phyloP scores from a whole-genome alignment of 805 yeast genomes.

The Candida odintsovae region DNA sequence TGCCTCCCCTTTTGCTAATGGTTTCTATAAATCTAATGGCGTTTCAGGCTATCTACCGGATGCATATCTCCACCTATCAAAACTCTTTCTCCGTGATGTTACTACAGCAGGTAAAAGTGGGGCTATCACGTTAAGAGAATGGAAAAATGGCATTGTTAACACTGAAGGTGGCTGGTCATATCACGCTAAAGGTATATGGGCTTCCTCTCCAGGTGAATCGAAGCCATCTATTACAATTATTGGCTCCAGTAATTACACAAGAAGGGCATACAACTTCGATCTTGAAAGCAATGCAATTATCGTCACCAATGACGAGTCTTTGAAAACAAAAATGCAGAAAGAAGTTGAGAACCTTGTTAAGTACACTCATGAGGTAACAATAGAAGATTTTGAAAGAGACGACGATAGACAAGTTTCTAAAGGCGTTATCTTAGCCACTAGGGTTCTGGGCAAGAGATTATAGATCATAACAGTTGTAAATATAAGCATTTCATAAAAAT shows the following conservation, averaged over 20 bases:
- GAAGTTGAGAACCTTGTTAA: constrained; percentile 60
- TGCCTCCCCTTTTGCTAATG: constrained; percentile 91
- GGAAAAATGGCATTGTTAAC: constrained; percentile 84
- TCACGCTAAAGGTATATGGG: constrained; percentile 96
- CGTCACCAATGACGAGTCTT: constrained; percentile 57
- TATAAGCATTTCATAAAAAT: too few species aligned
- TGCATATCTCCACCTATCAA: constrained; percentile 76
- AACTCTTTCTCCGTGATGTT: constrained; percentile 55
- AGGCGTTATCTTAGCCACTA: constrained; percentile 65
- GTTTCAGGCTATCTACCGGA: constrained; percentile 77
- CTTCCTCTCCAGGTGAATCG: constrained; percentile 48
- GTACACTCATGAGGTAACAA: constrained; percentile 45
- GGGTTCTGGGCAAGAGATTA: constrained; percentile 51
- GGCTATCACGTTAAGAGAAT: constrained; percentile 61
- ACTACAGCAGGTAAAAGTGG: constrained; percentile 33
- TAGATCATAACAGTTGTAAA: constrained; percentile 11
- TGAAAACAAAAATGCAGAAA: constrained; percentile 48
- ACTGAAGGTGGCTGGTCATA: constrained; percentile 90
- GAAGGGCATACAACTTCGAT: constrained; percentile 82
- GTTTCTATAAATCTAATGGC: constrained; percentile 83
- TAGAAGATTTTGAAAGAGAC: constrained; percentile 51
- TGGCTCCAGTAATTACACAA: constrained; percentile 92
- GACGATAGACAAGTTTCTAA: constrained; percentile 57
- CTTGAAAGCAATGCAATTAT: constrained; percentile 83
- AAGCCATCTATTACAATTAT: constrained; percentile 72